Base-by-base conservation (phyloP, 2,329 filamentous ascomycete species). In the Penicillium sp. region DNA sequence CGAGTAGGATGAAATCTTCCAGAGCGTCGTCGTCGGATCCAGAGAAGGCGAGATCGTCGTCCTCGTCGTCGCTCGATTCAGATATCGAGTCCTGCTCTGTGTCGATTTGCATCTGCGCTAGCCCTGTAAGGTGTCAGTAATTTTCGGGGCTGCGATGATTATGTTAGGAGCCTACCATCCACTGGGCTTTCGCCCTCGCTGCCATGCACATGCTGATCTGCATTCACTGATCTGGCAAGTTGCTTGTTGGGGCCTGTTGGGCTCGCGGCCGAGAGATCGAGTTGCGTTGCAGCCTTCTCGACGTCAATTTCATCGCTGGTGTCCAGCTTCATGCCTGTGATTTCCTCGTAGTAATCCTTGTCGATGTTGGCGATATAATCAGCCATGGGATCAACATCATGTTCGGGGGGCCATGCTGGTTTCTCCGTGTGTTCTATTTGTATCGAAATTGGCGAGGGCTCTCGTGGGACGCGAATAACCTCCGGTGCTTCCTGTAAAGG, bases 1-100 rank as follows among this genome's bases (percentile, higher is more conserved):
- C 82, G 76, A 29, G 89, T 70, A 22, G 87, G 10, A 49, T 43
- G 18, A 54, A 54, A 24, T 50, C 52, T 72, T 38, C 80, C 77
- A 38, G 27, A 14, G 49, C 57, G 22, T 52, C 56, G 5, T 49
- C 47, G 21, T 54, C 11, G 49, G 45, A 39, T 62, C 58, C 51
- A 14, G 51, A 58, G 2, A 54, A 45, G 6, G 50, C 18, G 6
- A 54, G 48, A 11, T 50, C 54, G 7, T 53, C 53, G 2, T 63
- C 57, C 8, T 62, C 60, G 5, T 59, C 47, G 38, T 59, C 58
- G 16, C 59, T 54, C 27, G 61, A 54, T 2, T 9, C 43, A n/a
- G 42, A 18, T 9, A 36, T 29, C 27, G 52, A 42, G 16, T 54
- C 52, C 32, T 42, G 40, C 39, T 56, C 55, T 38, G 48, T 47